Base-by-base conservation (phyloP, 768 basidiomycete species). In the Psilocybe tampanensis region DNA sequence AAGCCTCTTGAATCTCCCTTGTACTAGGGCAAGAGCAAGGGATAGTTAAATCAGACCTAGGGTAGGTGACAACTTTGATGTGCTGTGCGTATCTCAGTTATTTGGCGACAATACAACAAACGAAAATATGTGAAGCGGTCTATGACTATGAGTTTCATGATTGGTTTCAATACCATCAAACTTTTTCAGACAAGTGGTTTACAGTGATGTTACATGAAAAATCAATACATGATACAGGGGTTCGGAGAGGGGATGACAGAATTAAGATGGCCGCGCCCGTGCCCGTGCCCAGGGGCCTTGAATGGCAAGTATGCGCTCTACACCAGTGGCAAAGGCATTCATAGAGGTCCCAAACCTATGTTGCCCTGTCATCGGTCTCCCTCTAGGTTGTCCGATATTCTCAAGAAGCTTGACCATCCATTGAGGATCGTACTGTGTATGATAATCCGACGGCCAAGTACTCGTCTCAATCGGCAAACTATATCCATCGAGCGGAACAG, bases 381-480 rank as follows among this genome's bases (percentile, higher is more conserved):
- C 29, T 4, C 29, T 24, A 32, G 55, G 53, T 24, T 63, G 62
- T 19, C 62, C 62, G 18, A 63, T 60, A 33, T 44, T 47, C 6
- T 57, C 54, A 8, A 60, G 32, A 33, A 63, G 49, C 32, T 57
- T 21, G 1, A 48, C 48, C 8, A 42, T 39, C 62, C 62, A 63
- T 8, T 60, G 51, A 2, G 52, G 47, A 22, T 63, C 62, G n/a
- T 63, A 60, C 22, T 43, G 42, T 34, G 19, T 29, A 36, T 63
- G 59, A 41, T 60, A 63, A 13, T 48, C 48, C 7, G 52, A 18
- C 19, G 62, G 58, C 62, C 58, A 63, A 32, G 57, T 60, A 24
- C 52, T 54, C 36, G 60, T 60, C 36, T 63, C 62, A 21, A 59
- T 63, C 1, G 62, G 62, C 4, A 63, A 48, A 1, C 58, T 63